Evolutionary conservation across 306 rosid species (phyloP).

Genomic region (Myrica gale): DNA sequence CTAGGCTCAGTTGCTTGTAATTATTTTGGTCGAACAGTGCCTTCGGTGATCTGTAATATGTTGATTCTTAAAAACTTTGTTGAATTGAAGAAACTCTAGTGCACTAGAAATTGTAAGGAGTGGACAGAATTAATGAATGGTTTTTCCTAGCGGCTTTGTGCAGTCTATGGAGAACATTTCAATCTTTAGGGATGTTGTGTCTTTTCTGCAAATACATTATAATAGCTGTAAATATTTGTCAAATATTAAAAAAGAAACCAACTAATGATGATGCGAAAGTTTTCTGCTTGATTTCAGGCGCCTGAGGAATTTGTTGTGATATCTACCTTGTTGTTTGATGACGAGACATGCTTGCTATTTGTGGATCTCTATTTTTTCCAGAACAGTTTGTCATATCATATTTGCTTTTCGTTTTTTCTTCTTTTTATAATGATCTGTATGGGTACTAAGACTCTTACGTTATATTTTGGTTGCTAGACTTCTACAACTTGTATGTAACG

Average conservation of each 20-base stretch:
- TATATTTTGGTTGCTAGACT: too few species aligned
- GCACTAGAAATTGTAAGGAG: too few species aligned
- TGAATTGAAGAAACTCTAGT: too few species aligned
- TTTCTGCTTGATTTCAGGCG: background rate
- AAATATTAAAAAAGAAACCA: background rate
- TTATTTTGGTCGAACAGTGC: too few species aligned
- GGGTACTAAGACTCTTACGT: too few species aligned
- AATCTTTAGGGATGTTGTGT: background rate
- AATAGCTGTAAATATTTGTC: background rate
- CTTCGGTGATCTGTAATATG: too few species aligned
- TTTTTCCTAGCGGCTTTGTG: slow-evolving; percentile 3
- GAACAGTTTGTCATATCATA: too few species aligned
- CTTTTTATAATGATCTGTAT: too few species aligned
- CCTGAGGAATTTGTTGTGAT: background rate
- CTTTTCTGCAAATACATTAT: background rate
- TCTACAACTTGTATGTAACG: slow-evolving; percentile 6
- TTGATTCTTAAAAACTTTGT: too few species aligned
- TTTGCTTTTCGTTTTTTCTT: background rate
- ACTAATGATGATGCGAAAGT: background rate
- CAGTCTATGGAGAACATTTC: background rate
- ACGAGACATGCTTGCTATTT: background rate
- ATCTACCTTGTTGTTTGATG: background rate
- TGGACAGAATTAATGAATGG: too few species aligned
- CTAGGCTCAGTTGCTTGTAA: too few species aligned
- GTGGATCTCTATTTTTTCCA: slow-evolving; percentile 6